A percentile compares a stretch with the other conserved stretches of the same genome.
These are phyloP conservation scores for Corylus avellana DNA, from an alignment of 306 rosid species.

Conservation along the genomic window DNA sequence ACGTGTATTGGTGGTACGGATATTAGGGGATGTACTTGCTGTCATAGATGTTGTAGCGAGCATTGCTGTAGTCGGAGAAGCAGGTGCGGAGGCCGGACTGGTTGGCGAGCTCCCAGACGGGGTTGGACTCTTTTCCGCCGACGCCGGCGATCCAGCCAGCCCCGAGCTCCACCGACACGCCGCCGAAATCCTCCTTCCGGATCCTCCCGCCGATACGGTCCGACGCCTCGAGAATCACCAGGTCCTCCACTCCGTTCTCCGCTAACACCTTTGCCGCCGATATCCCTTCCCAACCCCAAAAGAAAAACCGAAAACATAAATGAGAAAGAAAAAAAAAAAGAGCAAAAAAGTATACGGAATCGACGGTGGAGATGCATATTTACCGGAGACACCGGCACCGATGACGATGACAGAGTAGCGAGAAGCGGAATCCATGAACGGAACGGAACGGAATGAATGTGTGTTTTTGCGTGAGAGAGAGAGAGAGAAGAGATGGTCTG, in stretches of 20 bases:
- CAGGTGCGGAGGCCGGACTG: slow-evolving; percentile 70
- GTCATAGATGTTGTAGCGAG: slow-evolving; percentile 87
- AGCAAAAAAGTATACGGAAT: not conserved
- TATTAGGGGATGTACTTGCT: slow-evolving; percentile 46
- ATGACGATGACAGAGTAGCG: slow-evolving; percentile 79
- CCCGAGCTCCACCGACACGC: slow-evolving; percentile 86
- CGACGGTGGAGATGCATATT: not conserved
- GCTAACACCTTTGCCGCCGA: slow-evolving; percentile 82
- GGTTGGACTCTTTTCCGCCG: slow-evolving; percentile 75
- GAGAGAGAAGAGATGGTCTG: slow-evolving; percentile 12
- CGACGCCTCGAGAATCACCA: slow-evolving; percentile 84
- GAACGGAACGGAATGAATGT: not conserved
- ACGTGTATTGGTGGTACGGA: not conserved
- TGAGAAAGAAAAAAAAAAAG: not conserved
- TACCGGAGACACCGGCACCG: slow-evolving; percentile 96
- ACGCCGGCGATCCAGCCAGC: slow-evolving; percentile 99
- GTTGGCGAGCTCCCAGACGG: slow-evolving; percentile 86
- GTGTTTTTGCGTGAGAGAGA: not conserved
- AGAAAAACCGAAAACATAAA: not conserved
- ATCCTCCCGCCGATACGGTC: slow-evolving; percentile 95
- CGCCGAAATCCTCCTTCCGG: slow-evolving; percentile 76
- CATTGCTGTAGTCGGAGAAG: slow-evolving; percentile 93
- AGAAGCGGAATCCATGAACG: slow-evolving; percentile 64
- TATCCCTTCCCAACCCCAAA: slow-evolving; percentile 44
- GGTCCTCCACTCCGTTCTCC: slow-evolving; percentile 70